Conservation (phyloP, 805 yeast genomes). For the Kluyveromyces aestuarii region DNA sequence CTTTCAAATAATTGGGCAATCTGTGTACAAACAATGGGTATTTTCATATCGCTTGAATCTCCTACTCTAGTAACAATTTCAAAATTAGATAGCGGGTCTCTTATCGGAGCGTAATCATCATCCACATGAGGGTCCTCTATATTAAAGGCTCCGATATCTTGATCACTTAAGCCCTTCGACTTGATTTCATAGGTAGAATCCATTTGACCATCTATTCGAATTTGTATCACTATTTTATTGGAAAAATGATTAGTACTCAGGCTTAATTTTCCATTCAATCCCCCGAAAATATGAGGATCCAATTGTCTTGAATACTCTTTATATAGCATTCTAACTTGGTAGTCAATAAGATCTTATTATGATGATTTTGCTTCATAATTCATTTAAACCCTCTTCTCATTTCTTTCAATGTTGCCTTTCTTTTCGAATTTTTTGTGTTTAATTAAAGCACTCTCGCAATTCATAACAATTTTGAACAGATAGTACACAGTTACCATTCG, state of each 20-base stretch:
- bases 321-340: no score
- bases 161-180: conserved; percentile 16
- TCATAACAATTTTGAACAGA: neutral
- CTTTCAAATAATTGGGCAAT: conserved; percentile 26
- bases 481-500: no score
- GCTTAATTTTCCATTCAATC: conserved; percentile 4
- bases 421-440: neutral
- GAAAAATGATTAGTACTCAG: conserved; percentile 18
- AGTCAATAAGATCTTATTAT: neutral
- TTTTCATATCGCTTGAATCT: conserved; percentile 36
- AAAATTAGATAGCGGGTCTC: conserved; percentile 28
- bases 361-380: no score
- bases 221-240: conserved; percentile 20
- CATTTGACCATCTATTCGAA: conserved; percentile 26
- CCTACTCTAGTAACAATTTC: conserved; percentile 42
- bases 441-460: neutral
- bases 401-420: neutral
- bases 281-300: neutral
- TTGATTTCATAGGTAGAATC: conserved; percentile 41
- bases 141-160: conserved; percentile 4
- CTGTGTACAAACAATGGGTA: conserved; percentile 41
- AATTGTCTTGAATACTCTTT: conserved; percentile 3
- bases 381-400: neutral
- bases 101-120: conserved; percentile 12
- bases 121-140: conserved; percentile 13